Evolutionary conservation across 2,329 filamentous ascomycete species (phyloP).

Genomic region (Xylariaceae sp.): DNA sequence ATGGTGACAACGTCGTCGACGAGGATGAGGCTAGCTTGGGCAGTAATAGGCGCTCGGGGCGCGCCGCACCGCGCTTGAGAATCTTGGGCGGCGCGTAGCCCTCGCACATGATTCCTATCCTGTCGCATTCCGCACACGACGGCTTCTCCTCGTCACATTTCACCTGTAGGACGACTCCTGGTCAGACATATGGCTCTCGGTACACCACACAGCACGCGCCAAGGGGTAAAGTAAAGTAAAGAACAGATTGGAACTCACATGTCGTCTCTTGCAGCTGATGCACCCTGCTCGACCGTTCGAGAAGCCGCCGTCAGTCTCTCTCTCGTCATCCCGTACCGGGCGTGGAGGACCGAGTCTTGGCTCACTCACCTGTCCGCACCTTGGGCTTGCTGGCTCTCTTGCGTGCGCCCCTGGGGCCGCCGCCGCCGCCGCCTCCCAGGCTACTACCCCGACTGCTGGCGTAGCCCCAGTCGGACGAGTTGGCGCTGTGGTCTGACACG

Average conservation of each 20-base stretch:
- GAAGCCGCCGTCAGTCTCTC: too few relatives aligned
- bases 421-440: constrained; percentile 4
- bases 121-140: constrained; percentile 22
- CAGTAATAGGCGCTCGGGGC: constrained; percentile 12
- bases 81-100: constrained; percentile 20
- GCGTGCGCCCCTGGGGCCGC: constrained; percentile 6
- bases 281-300: constrained; percentile 13
- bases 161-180: constrained; percentile 11
- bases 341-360: too few relatives aligned
- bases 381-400: constrained; percentile 21
- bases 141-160: constrained; percentile 25
- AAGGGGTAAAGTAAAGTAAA: too few relatives aligned
- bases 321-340: too few relatives aligned
- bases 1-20: too few relatives aligned
- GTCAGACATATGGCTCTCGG: too few relatives aligned
- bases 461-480: constrained; percentile 11
- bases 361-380: constrained; percentile 19
- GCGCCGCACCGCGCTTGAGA: constrained; percentile 4
- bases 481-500: constrained; percentile 8
- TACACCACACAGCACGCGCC: too few relatives aligned
- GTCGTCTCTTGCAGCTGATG: constrained; percentile 20
- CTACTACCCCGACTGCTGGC: constrained; percentile 8
- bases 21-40: constrained; percentile 10
- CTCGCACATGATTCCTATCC: constrained; percentile 22
- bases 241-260: constrained; percentile 12